Evolutionary conservation across 2,329 filamentous ascomycete species (phyloP), one percentile per base, ranked within the genome.

Genomic region (Pseudogymnoascus sp.): DNA sequence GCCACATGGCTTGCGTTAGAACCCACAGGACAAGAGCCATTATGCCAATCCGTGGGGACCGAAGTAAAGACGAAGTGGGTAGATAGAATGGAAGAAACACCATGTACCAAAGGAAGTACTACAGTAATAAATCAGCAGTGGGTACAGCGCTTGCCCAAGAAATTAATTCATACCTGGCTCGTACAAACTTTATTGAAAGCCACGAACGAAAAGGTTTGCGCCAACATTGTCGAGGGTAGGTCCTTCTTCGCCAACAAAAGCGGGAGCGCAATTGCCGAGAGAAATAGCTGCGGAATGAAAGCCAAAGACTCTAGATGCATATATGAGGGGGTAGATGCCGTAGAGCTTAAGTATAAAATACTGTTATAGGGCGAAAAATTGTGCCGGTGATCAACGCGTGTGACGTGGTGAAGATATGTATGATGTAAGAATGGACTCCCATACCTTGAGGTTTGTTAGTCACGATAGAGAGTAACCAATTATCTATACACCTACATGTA

Each of bases 21-120:
- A 96, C 75, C 94, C 94, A 99, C 4, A 92, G 75, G 1, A 76
- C 68, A 5, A 90, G 77, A 0, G 89, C 89, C 0, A 77, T 68
- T 1, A 89, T 63, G 1, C 94, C 94, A 3, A 88, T 74, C 5
- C 70, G 69, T 0, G 84, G 84, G 2, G 76, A 79, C 4, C 73
- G 75, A 0, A 95, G 75, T 11, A 97, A 80, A 0, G 88, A 87
- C 0, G 92, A 97, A 37, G 77, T 77, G 0, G 93, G 92, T 0
- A 99, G 85, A 72, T 97, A 96, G 58, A 97, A 86, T 0, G 94
- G 94, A 2, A 97, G 79, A 68, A 99, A 90, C 66, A 97, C 84
- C 75, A 97, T 86, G 75, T 99, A 97, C 94, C 94, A 99, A 58
- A 99, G 83, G 74, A 99, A 99, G 74, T 99, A 99, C 91, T 96